Conservation (phyloP, 495 filamentous ascomycete species). For the Endocarpon pusillum region DNA sequence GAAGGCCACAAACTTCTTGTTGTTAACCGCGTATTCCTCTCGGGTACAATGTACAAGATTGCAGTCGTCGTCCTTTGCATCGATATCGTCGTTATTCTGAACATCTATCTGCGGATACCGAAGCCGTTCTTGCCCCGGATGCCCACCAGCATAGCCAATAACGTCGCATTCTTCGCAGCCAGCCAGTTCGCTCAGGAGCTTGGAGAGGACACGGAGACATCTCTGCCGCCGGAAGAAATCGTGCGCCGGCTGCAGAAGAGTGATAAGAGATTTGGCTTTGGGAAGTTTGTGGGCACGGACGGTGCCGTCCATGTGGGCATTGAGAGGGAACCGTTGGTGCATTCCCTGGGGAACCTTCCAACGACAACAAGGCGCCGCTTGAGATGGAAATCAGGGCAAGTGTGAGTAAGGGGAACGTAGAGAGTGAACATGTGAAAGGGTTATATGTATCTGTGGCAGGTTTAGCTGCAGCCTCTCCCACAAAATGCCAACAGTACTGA, state of each 20-base stretch:
- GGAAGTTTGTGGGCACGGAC: conserved; percentile 24
- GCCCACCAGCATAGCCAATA: conserved; percentile 23
- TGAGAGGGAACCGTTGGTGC: conserved; percentile 20
- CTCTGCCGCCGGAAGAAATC: conserved; percentile 1
- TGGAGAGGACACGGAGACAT: neutral
- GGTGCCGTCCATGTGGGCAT: conserved; percentile 25
- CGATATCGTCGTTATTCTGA: conserved; percentile 17
- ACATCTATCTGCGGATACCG: conserved; percentile 17
- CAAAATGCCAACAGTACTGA: too few relatives aligned
- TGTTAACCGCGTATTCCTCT: conserved; percentile 22
- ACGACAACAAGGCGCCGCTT: too few relatives aligned
- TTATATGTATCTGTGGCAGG: too few relatives aligned
- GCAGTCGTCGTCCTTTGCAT: conserved; percentile 14
- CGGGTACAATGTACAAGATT: conserved; percentile 15
- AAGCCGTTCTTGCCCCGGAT: conserved; percentile 17
- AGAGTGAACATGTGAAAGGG: too few relatives aligned
- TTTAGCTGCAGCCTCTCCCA: too few relatives aligned
- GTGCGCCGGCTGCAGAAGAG: neutral
- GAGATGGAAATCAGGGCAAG: too few relatives aligned
- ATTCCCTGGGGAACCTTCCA: too few relatives aligned
- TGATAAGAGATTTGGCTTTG: conserved; percentile 19
- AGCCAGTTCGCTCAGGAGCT: conserved; percentile 12
- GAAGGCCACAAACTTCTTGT: too few relatives aligned
- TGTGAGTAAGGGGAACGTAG: too few relatives aligned
- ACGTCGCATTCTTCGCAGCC: conserved; percentile 16